These are phyloP conservation scores for Botrytis sinoallii DNA, from an alignment of 2,329 filamentous ascomycete genomes.

Conservation along the genomic window DNA sequence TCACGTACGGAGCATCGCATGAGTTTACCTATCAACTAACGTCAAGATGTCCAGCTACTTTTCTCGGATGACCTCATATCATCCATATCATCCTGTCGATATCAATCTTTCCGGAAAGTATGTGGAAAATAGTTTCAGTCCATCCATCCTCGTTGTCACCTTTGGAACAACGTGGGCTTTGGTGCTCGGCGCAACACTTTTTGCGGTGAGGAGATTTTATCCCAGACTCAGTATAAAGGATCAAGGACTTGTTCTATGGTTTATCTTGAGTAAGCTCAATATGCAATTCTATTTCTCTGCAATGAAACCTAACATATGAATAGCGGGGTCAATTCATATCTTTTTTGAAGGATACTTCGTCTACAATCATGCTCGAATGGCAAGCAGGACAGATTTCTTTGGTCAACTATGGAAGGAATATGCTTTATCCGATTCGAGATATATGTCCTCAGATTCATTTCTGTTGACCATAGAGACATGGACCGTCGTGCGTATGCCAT, in stretches of 20 bases:
- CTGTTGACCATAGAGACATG: conserved; percentile 54
- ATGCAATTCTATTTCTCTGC: conserved; percentile 37
- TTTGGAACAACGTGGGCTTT: conserved; percentile 28
- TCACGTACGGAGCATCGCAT: not conserved
- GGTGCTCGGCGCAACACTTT: conserved; percentile 25
- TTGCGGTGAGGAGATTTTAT: conserved; percentile 25
- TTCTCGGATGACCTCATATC: conserved; percentile 17
- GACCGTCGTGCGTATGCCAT: conserved; percentile 42
- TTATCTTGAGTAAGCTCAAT: conserved; percentile 41
- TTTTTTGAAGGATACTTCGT: conserved; percentile 47
- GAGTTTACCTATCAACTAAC: not conserved
- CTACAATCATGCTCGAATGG: conserved; percentile 45
- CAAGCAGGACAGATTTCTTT: conserved; percentile 43
- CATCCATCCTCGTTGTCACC: conserved; percentile 26
- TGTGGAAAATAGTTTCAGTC: conserved; percentile 27
- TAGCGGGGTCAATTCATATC: conserved; percentile 37
- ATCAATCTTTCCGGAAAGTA: conserved; percentile 30
- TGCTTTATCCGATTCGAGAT: conserved; percentile 54
- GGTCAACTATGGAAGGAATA: conserved; percentile 59
- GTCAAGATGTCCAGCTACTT: conserved; percentile 6
- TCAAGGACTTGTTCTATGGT: conserved; percentile 33
- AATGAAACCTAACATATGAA: conserved; percentile 36
- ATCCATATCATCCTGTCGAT: conserved; percentile 33
- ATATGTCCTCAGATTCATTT: conserved; percentile 51
- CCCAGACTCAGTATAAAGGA: conserved; percentile 28